Conservation (phyloP, 1,284 basidiomycete genomes). For the Tremellales sp. region DNA sequence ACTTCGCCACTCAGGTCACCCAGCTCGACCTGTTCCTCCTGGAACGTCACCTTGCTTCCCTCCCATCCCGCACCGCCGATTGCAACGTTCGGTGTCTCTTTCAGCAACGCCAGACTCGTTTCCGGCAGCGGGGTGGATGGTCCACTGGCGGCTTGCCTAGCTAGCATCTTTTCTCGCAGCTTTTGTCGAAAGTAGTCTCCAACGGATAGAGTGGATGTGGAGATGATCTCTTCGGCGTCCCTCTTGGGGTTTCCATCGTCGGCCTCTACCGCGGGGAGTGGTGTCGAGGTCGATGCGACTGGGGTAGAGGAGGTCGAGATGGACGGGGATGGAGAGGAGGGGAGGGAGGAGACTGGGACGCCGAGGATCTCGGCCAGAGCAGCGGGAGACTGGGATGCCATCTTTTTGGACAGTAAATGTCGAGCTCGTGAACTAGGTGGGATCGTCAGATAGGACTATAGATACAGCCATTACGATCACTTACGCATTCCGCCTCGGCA, state of each 20-base stretch:
- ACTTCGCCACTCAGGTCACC: not conserved
- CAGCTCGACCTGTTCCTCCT: conserved; percentile 2
- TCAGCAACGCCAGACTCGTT: conserved; percentile 17
- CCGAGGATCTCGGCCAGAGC: conserved; percentile 49
- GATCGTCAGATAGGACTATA: conserved; percentile 3
- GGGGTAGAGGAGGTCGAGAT: conserved; percentile 16
- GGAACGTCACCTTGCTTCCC: conserved; percentile 35
- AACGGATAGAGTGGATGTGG: conserved; percentile 40
- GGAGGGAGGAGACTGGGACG: conserved; percentile 39
- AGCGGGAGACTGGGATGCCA: conserved; percentile 45
- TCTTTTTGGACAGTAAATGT: conserved; percentile 42
- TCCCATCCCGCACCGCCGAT: conserved; percentile 37
- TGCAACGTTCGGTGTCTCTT: conserved; percentile 25
- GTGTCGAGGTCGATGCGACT: conserved; percentile 5
- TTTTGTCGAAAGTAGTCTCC: conserved; percentile 47
- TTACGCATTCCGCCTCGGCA: conserved; percentile 44
- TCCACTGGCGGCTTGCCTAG: conserved; percentile 26
- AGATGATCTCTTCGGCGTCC: conserved; percentile 30
- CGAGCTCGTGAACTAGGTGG: conserved; percentile 39
- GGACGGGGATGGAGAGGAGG: conserved; percentile 19
- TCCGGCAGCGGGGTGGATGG: conserved; percentile 8
- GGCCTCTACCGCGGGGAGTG: conserved; percentile 1
- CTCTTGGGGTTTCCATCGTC: conserved; percentile 14
- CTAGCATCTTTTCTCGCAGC: conserved; percentile 44
- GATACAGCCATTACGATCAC: conserved; percentile 12